Evolutionary conservation across 176 grass and related monocot species (phyloP).

Genomic region (Stipa capillata): DNA sequence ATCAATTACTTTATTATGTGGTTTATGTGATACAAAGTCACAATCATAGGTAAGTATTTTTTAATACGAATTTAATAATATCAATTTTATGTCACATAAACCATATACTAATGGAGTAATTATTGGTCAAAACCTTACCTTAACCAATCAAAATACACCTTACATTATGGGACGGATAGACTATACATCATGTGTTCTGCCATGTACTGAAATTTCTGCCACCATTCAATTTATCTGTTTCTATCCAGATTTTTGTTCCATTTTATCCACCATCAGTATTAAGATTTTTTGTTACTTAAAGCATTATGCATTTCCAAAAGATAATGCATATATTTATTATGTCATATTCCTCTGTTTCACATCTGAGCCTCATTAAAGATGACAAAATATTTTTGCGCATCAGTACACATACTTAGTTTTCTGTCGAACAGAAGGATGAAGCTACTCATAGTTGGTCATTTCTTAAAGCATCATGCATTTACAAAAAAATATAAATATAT

Average conservation of each 20-base stretch:
- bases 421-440: not conserved
- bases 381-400: not conserved
- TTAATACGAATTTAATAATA: too few relatives aligned
- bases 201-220: not conserved
- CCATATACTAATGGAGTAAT: too few relatives aligned
- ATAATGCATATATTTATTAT: constrained; percentile 2
- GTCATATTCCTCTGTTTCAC: not conserved
- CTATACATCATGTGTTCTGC: not conserved
- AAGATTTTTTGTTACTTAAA: not conserved
- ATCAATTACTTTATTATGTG: too few relatives aligned
- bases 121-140: too few relatives aligned
- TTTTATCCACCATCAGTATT: not conserved
- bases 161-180: too few relatives aligned
- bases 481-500: too few relatives aligned
- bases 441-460: not conserved
- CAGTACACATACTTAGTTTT: not conserved
- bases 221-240: not conserved
- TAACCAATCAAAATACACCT: too few relatives aligned
- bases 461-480: not conserved
- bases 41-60: too few relatives aligned
- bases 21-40: too few relatives aligned
- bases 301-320: not conserved
- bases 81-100: too few relatives aligned
- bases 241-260: not conserved
- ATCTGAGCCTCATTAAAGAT: not conserved